phyloP scores from a whole-genome alignment of 495 filamentous ascomycete species.

The Aspergillus olivimuriae region DNA sequence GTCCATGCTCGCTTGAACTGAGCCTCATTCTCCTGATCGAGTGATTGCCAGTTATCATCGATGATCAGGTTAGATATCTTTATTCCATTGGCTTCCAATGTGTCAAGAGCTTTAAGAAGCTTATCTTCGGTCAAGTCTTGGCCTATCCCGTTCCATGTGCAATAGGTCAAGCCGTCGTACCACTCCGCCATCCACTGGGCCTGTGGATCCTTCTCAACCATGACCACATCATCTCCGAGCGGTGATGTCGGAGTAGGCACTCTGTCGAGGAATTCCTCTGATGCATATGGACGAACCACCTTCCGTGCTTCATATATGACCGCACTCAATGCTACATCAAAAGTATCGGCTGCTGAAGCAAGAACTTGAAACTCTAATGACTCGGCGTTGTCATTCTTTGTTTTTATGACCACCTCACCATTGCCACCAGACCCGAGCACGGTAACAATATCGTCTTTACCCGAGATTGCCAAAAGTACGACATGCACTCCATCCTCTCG shows the following conservation, averaged over 20 bases:
- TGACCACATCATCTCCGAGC: constrained; percentile 29
- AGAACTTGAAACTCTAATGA: constrained; percentile 56
- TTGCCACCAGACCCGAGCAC: constrained; percentile 58
- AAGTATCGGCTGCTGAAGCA: constrained; percentile 64
- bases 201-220: constrained; percentile 41
- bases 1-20: constrained; percentile 53
- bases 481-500: constrained; percentile 67
- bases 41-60: constrained; percentile 93
- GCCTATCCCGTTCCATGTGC: constrained; percentile 92
- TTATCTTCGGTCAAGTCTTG: constrained; percentile 75
- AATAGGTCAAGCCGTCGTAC: constrained; percentile 79
- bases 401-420: constrained; percentile 62
- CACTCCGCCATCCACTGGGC: constrained; percentile 77
- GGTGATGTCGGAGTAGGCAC: constrained; percentile 25
- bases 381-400: constrained; percentile 59
- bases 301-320: constrained; percentile 82
- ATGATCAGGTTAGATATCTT: constrained; percentile 79
- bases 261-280: constrained; percentile 3
- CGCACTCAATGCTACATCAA: constrained; percentile 71
- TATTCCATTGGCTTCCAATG: constrained; percentile 64
- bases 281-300: constrained; percentile 43
- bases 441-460: constrained; percentile 64
- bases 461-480: constrained; percentile 77
- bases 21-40: constrained; percentile 50
- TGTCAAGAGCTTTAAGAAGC: constrained; percentile 66